Evolutionary conservation across 257 asterid genomes (phyloP), one percentile per base, ranked within the genome.

Genomic region (Nyctanthes arbortristis): DNA sequence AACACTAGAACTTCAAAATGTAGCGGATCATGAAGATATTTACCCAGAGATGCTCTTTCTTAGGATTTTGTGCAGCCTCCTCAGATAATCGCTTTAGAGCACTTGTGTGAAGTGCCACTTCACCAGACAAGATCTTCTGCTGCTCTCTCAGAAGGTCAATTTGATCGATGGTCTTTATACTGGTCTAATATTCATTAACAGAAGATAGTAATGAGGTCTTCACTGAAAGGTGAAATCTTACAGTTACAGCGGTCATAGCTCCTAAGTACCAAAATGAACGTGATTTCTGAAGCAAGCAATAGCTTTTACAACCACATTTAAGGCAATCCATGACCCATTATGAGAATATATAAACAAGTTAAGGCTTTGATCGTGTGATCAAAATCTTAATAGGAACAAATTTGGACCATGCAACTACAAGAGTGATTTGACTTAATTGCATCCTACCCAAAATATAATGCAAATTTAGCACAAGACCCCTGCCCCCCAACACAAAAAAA

Each of bases 71-170:
- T 63, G 77, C 76, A 72, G 91, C 89, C 72, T 87, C 93, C 77
- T 88, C 93, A 1, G 97, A 89, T 69, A 89, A 84, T 64, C 93
- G 90, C 79, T 86, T 94, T 73, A 89, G 78, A 76, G 89, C 87
- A 86, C 97, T 89, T 61, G 74, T 77, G 77, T 88, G 93, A 73
- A 91, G 91, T 31, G 95, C 96, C 81, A 87, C 95, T 81, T 94
- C 96, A 71, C 95, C 97, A 39, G 88, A 83, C 81, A 94, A 79
- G 82, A 94, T 85, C 81, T 91, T 94, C 60, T 89, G 95, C 77
- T 91, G 97, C 86, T 91, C 99, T 72, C 84, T 84, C 79, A 94
- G 83, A 64, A 91, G 93, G 75, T 94, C 99, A 73, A 86, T 84
- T 79, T 89, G 97, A 80, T 94, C 97, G 63, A 75, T 80, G 61